Base-by-base conservation (phyloP, 2,329 filamentous ascomycete species). In the Alternaria gansuensis region DNA sequence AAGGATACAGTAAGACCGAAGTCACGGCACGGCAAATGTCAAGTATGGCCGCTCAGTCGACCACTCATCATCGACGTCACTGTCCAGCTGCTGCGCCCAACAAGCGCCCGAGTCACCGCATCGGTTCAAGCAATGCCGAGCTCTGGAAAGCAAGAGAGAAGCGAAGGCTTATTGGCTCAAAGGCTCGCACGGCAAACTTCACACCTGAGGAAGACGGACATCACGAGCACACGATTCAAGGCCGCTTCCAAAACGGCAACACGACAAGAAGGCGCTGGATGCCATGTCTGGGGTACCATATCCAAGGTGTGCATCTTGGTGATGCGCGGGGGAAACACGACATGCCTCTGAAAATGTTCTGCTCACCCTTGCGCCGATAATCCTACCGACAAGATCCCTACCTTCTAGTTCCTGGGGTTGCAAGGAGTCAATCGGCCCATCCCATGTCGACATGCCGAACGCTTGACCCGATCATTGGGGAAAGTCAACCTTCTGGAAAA, bases 391-490 rank as follows among this genome's bases (percentile, higher is more conserved):
- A 14, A 33, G n/a, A 13, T 41, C 55, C 26, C 46, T 44, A 39
- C 44, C 50, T 43, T 21, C 37, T 31, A 57, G 53, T 52, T 52
- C 40, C 39, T 52, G 48, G 37, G 29, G 29, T n/a, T 33, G 26
- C 36, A 41, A 31, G 49, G 49, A 31, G 21, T 13, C 8, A 54
- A 51, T 55, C 52, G 45, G 60, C 49, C 51, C 37, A 36, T 43
- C 40, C 33, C 60, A 66, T 66, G 58, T 64, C 64, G 56, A 65
- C 62, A 62, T 63, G 49, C 40, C 34, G 17, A 29, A 50, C 2
- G 24, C 21, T 17, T 50, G 23, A 48, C 31, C 29, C 29, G 44
- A 48, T 48, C 31, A 26, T 26, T 36, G 8, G 31, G 24, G 5
- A 48, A 24, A 23, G 29, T 33, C 21, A 26, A 26, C 31, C 44